Conservation (phyloP, 1,284 basidiomycete species). For the Ceratobasidium sp. region DNA sequence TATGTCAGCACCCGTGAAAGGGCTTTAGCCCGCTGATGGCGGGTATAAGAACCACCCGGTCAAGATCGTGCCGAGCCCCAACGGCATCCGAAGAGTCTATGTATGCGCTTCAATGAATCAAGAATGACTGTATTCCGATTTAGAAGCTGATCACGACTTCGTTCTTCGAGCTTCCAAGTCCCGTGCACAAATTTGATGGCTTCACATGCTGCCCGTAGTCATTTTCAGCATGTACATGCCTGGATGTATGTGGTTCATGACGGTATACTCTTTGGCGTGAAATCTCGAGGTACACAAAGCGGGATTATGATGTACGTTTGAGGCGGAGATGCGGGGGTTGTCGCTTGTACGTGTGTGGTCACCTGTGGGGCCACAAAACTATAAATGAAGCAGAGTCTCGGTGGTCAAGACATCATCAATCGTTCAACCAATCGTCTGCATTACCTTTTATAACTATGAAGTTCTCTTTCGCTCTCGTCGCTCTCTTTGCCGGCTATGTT, state of each 20-base stretch:
- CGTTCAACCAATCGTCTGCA: background rate
- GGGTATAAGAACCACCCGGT: background rate
- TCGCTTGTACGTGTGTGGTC: background rate
- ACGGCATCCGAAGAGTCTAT: background rate
- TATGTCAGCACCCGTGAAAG: background rate
- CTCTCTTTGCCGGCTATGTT: constrained; percentile 2
- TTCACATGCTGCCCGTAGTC: background rate
- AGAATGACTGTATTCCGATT: background rate
- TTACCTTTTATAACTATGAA: background rate
- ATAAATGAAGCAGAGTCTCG: background rate
- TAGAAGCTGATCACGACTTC: background rate
- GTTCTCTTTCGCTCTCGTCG: background rate
- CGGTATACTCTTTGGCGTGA: background rate
- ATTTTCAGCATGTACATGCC: background rate
- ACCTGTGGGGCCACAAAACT: background rate
- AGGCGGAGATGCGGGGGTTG: background rate
- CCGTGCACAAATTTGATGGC: background rate
- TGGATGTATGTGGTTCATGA: background rate
- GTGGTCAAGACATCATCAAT: background rate
- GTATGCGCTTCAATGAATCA: background rate
- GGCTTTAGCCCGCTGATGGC: background rate
- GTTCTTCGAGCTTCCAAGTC: background rate
- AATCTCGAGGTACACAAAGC: background rate
- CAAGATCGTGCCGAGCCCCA: background rate
- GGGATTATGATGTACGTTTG: background rate